These are phyloP conservation scores for Aureobasidium subglaciale DNA, from an alignment of 2,329 filamentous ascomycete species.

Conservation along the genomic window DNA sequence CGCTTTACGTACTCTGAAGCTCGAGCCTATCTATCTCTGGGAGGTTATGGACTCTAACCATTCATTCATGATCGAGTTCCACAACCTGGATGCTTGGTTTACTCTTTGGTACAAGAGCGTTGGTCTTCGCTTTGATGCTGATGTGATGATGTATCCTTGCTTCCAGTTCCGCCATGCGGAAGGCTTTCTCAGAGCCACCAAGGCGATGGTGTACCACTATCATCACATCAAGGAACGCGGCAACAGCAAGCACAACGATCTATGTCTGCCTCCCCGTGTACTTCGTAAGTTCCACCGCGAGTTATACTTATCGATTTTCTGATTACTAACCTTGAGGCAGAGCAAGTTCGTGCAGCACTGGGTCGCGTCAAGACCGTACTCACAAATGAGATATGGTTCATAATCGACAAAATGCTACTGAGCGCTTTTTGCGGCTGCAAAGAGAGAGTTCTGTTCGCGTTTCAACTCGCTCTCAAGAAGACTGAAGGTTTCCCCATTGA, in stretches of 20 bases:
- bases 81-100: neutral
- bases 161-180: constrained; percentile 25
- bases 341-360: constrained; percentile 19
- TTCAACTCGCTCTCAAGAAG: neutral
- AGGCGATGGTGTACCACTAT: constrained; percentile 27
- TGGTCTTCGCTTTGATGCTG: too few relatives aligned
- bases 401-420: neutral
- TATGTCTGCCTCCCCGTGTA: neutral
- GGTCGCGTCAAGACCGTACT: constrained; percentile 20
- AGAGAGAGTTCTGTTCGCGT: neutral
- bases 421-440: neutral
- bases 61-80: neutral
- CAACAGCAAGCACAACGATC: neutral
- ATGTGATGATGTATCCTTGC: constrained; percentile 24
- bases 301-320: neutral
- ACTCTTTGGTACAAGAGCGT: neutral
- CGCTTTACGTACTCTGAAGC: neutral
- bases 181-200: constrained; percentile 25
- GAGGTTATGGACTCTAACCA: neutral
- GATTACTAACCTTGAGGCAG: neutral
- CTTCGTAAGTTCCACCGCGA: neutral
- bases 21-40: neutral
- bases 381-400: constrained; percentile 4
- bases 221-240: neutral
- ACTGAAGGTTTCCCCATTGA: neutral